Evolutionary conservation across 495 filamentous ascomycete species (phyloP), one percentile per base, ranked within the genome.

Genomic region (Extremus antarcticus): DNA sequence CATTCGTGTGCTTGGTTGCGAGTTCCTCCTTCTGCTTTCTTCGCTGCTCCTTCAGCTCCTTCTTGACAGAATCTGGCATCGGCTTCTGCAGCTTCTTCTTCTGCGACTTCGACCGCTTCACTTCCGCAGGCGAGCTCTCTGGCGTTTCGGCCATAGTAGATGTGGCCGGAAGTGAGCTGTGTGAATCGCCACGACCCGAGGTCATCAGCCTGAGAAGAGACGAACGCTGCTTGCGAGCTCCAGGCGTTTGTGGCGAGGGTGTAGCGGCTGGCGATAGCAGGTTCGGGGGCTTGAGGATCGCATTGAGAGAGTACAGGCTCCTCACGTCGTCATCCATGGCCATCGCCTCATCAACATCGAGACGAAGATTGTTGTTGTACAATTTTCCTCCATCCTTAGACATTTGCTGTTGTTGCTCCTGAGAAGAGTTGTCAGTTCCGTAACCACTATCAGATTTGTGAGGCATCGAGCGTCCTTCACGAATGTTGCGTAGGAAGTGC

Each of bases 221-320:
- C 11, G 46, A 40, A n/a, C 43, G 56, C 54, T 61, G 57, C 39
- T 57, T 57, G 20, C 54, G 16, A 11, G 38, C 17, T 20, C 38
- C 19, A n/a, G 35, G 13, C 10, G 8, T 43, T 17, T 29, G 25
- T 25, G 47, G 2, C n/a, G 46, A 39, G 10, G 53, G 51, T 19
- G 22, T 45, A 11, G 16, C 21, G 17, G 17, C 25, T 4, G 52
- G 2, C 10, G 52, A 50, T 25, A 55, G 45, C 13, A 48, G 54
- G 19, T 17, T 19, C 35, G 50, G 55, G 25, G 53, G 47, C 1
- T 45, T 54, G 21, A 68, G 56, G 49, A 64, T 65, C 23, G 65
- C 43, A n/a, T 65, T 55, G 32, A 64, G 63, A 0, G 60, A 66
- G 56, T 66, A 66, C 7, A 66, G 53, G 51, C 66, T 68, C 35